Evolutionary conservation across 2,329 filamentous ascomycete species (phyloP).

Genomic region (Rutstroemia sydowiana): DNA sequence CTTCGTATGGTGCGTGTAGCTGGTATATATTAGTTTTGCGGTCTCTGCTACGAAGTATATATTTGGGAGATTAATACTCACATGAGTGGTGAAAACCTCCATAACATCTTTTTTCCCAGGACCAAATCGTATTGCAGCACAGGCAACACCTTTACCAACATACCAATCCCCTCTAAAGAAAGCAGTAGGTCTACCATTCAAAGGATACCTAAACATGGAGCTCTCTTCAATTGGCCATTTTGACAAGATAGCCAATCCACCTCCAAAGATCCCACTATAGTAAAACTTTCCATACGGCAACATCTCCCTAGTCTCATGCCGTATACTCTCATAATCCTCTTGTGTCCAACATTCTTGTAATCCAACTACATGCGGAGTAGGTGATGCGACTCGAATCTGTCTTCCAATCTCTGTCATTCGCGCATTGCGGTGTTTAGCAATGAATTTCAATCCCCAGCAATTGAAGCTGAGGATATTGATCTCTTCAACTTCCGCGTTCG

Average conservation of each 20-base stretch:
- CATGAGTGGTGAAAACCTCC: constrained; percentile 91
- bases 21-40: constrained; percentile 36
- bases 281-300: constrained; percentile 94
- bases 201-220: constrained; percentile 77
- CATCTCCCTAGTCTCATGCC: constrained; percentile 61
- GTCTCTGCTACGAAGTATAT: background rate
- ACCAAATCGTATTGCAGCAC: constrained; percentile 69
- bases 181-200: constrained; percentile 87
- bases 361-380: constrained; percentile 77
- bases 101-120: constrained; percentile 56
- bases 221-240: constrained; percentile 89
- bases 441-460: constrained; percentile 91
- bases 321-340: constrained; percentile 73
- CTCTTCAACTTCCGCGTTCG: constrained; percentile 29
- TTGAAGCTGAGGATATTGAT: constrained; percentile 85
- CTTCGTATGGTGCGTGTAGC: constrained; percentile 81
- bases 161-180: constrained; percentile 96
- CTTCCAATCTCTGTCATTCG: constrained; percentile 79
- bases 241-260: constrained; percentile 80
- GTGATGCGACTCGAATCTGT: constrained; percentile 61
- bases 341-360: constrained; percentile 93
- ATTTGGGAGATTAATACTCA: constrained; percentile 32
- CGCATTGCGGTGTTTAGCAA: constrained; percentile 69
- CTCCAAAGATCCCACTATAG: constrained; percentile 79
- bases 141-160: constrained; percentile 89